Base-by-base conservation (phyloP, 768 basidiomycete species). In the Grammothele lineata region DNA sequence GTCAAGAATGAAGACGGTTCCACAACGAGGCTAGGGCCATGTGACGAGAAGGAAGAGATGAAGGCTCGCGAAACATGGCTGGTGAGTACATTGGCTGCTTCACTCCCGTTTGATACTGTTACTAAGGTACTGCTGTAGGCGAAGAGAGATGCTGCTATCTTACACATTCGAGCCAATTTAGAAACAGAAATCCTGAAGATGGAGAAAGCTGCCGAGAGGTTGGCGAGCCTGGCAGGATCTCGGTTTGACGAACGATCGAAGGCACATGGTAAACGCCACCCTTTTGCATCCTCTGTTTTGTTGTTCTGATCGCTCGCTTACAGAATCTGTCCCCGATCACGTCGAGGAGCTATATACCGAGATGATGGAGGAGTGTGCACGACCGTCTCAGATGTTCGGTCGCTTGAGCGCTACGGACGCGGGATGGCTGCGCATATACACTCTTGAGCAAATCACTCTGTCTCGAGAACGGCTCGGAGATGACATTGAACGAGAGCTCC, bases 401-500 rank as follows among this genome's bases (percentile, higher is more conserved):
- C 63, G 70, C 38, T 58, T 79, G 30, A 58, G 62, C 36, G 43
- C 63, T 1, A 44, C 43, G 18, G 77, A 83, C 43, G 83, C 87
- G 15, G 77, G 80, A 3, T 88, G 80, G 77, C 66, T 91, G 11
- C 77, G 81, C 3, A 64, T 63, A 24, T 72, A 78, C 51, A 76
- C 81, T 30, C 68, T 65, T 5, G 71, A 75, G 32, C 73, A 72
- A 45, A 61, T 74, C 15, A 66, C 72, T 26, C 69, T 66, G 40
- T 80, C 81, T 23, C 70, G 70, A 12, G 77, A 81, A 43, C 66
- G 63, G 11, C 66, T 74, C 15, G 68, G 65, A 12, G 77, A 76
- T 9, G 83, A 87, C 40, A 78, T 93, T 26, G 84, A 86, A 50
- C 70, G 72, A 41, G 88, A 93, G 54, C 70, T 96, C 6, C 70